Evolutionary conservation across 176 grass and related monocot species (phyloP).

Genomic region (Microstegium vimineum): DNA sequence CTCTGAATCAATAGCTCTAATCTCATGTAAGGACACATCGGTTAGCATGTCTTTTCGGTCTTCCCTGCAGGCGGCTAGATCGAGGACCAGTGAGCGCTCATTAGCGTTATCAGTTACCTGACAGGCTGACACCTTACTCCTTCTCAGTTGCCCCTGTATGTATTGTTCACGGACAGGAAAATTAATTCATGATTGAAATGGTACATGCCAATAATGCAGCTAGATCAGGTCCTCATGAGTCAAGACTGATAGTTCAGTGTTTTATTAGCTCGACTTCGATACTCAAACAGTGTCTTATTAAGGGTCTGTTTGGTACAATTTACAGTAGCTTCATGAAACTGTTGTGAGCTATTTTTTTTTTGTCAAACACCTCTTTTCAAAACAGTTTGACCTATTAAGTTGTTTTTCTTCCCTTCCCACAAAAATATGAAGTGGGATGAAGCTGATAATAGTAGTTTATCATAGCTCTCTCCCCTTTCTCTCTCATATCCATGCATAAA

Average conservation of each 20-base stretch:
- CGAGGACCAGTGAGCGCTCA: background rate
- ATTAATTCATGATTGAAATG: background rate
- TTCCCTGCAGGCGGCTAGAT: background rate
- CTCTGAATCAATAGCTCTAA: background rate
- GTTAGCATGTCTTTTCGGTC: conserved; percentile 14
- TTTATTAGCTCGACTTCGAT: conserved; percentile 7
- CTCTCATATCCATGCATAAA: too few species aligned
- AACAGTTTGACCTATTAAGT: too few species aligned
- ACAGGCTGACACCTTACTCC: background rate
- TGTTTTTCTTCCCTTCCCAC: too few species aligned
- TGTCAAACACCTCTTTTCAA: too few species aligned
- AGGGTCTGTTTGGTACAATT: too few species aligned
- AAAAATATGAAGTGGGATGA: too few species aligned
- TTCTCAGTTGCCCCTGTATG: too few species aligned
- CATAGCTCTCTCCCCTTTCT: too few species aligned
- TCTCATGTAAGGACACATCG: background rate
- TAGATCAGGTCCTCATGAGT: background rate
- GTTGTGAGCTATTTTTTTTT: too few species aligned
- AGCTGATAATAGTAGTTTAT: too few species aligned
- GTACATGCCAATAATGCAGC: background rate
- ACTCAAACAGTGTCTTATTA: background rate
- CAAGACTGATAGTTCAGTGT: background rate
- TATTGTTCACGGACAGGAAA: background rate
- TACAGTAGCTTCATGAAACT: too few species aligned
- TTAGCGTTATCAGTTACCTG: background rate